These are phyloP conservation scores for Westerdykella sp. DNA, from an alignment of 2,329 filamentous ascomycete genomes.

Conservation along the genomic window DNA sequence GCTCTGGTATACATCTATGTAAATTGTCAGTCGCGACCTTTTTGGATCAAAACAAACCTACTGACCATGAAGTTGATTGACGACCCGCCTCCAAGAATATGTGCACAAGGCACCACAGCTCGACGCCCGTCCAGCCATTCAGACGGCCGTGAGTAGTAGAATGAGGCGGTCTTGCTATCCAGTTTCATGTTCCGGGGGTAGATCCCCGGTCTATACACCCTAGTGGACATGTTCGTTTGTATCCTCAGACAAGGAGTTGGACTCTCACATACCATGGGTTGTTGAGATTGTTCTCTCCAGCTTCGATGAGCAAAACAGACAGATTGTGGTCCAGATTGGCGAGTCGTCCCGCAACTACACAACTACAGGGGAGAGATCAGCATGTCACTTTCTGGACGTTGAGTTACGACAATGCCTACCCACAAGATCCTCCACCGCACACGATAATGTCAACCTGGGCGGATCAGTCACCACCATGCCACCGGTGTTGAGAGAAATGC, in stretches of 20 bases:
- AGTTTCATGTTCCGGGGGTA: conserved; percentile 75
- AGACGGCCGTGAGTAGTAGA: conserved; percentile 71
- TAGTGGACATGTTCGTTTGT: conserved; percentile 10
- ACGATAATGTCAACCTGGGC: conserved; percentile 66
- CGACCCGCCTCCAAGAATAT: conserved; percentile 65
- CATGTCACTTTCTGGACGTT: not conserved
- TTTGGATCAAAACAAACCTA: not conserved
- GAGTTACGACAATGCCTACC: conserved; percentile 37
- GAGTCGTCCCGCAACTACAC: conserved; percentile 50
- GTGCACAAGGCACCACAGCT: conserved; percentile 68
- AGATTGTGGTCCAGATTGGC: conserved; percentile 70
- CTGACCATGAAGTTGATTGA: conserved; percentile 71
- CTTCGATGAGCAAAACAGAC: conserved; percentile 65
- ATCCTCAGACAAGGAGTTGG: not conserved
- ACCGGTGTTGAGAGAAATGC: not conserved
- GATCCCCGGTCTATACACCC: conserved; percentile 68
- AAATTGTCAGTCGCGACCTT: conserved; percentile 3
- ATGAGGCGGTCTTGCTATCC: conserved; percentile 74
- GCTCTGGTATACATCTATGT: conserved; percentile 65
- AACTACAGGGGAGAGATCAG: conserved; percentile 29
- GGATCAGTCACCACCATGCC: conserved; percentile 3
- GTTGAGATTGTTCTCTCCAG: conserved; percentile 67
- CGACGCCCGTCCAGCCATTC: conserved; percentile 65
- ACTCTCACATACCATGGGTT: conserved; percentile 53
- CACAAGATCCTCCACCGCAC: conserved; percentile 65